Conservation (phyloP, 768 basidiomycete genomes). For the Collybia sordida region DNA sequence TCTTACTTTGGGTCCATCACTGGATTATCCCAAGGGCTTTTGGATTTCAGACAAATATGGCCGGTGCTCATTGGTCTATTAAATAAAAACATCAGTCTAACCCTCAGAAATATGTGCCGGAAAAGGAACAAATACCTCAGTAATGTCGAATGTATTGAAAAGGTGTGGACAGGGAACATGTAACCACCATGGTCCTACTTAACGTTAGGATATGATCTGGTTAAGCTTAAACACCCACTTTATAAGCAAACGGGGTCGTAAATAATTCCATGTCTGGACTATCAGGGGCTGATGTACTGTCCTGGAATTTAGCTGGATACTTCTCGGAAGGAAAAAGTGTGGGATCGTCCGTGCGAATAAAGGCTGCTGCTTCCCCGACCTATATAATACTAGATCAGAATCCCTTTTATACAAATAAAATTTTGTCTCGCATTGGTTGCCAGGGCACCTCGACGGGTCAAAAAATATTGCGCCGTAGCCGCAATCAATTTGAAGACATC, state of each 20-base stretch:
- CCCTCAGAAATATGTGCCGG: neutral
- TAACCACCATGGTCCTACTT: constrained; percentile 34
- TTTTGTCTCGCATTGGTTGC: constrained; percentile 48
- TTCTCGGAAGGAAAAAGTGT: constrained; percentile 40
- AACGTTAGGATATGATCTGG: neutral
- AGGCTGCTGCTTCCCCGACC: constrained; percentile 58
- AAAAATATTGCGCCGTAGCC: constrained; percentile 39
- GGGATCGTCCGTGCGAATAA: constrained; percentile 55
- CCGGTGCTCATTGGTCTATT: constrained; percentile 44
- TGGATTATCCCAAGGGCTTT: constrained; percentile 43
- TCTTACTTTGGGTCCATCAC: constrained; percentile 43
- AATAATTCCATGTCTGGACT: constrained; percentile 53
- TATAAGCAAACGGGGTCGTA: constrained; percentile 41
- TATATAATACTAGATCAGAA: constrained; percentile 13
- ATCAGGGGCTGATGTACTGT: constrained; percentile 42
- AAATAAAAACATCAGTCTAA: neutral
- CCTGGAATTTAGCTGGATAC: constrained; percentile 36
- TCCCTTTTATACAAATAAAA: no score
- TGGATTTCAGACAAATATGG: constrained; percentile 34
- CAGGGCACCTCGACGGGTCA: constrained; percentile 49
- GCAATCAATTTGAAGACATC: constrained; percentile 26
- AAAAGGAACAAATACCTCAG: constrained; percentile 29
- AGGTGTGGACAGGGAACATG: constrained; percentile 35
- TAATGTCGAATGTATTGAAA: constrained; percentile 40
- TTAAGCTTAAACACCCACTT: constrained; percentile 20